phyloP scores from a whole-genome alignment of 1,284 basidiomycete species.

The Sporisorium sorghi region DNA sequence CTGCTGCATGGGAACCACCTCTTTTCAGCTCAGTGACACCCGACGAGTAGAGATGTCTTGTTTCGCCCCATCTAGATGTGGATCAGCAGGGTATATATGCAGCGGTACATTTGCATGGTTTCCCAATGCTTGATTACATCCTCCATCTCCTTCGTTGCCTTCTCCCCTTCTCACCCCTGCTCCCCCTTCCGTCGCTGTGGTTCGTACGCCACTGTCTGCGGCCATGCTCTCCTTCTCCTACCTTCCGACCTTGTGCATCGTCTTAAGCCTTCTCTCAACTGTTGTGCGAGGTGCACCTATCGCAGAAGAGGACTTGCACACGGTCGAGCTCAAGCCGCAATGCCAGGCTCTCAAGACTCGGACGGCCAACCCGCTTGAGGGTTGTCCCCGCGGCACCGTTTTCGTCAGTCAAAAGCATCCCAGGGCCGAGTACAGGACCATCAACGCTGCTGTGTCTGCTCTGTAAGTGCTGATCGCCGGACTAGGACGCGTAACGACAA shows the following conservation, averaged over 20 bases:
- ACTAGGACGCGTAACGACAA: conserved; percentile 10
- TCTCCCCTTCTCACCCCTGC: background rate
- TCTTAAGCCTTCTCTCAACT: conserved; percentile 4
- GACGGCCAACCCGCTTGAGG: conserved; percentile 3
- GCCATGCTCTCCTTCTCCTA: background rate
- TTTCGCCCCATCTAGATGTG: background rate
- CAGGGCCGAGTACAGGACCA: conserved; percentile 9
- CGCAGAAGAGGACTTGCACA: background rate
- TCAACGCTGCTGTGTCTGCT: conserved; percentile 24
- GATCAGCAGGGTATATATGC: background rate
- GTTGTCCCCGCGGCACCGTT: conserved; percentile 26
- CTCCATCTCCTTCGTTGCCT: too few species aligned
- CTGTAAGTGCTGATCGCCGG: conserved; percentile 41
- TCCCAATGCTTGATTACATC: background rate
- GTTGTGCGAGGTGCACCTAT: background rate
- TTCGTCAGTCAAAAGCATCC: conserved; percentile 36
- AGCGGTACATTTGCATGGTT: background rate
- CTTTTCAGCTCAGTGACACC: too few species aligned
- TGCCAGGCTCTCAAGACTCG: conserved; percentile 33
- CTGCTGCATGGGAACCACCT: too few species aligned
- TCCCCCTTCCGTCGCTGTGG: background rate
- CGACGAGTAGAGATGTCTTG: background rate
- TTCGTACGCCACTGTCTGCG: background rate
- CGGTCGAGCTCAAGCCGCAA: conserved; percentile 1
- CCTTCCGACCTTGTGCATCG: conserved; percentile 1